phyloP scores from a whole-genome alignment of 257 asterid species.

The Primulina eburnea region DNA sequence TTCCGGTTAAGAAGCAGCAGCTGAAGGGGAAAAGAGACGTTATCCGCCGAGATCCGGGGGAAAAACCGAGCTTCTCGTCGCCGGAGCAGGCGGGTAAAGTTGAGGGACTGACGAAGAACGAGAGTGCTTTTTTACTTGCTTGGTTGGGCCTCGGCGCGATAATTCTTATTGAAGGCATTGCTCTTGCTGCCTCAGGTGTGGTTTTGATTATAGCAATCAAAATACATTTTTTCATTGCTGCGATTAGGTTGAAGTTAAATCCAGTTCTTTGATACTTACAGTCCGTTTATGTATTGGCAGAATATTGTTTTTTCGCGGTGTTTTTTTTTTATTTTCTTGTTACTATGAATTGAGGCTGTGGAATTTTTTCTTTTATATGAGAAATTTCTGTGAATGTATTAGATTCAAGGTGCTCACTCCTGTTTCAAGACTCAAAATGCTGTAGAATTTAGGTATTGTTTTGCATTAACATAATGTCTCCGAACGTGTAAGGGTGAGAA shows the following conservation, averaged over 20 bases:
- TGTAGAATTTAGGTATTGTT: not conserved
- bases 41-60: constrained; percentile 64
- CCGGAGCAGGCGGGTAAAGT: constrained; percentile 44
- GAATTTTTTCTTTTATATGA: not conserved
- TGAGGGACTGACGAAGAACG: constrained; percentile 58
- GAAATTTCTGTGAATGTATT: not conserved
- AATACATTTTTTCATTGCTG: not conserved
- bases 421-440: not conserved
- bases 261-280: not conserved
- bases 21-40: constrained; percentile 49
- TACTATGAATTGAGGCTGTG: too few species aligned
- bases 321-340: not conserved
- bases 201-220: not conserved
- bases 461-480: not conserved
- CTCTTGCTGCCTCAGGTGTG: constrained; percentile 85
- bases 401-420: not conserved
- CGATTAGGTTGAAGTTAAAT: constrained; percentile 1
- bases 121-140: constrained; percentile 81
- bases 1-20: constrained; percentile 36
- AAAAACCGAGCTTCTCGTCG: constrained; percentile 53
- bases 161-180: constrained; percentile 65
- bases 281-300: not conserved
- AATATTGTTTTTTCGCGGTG: not conserved
- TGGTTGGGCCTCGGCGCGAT: constrained; percentile 85
- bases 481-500: not conserved